phyloP scores from a whole-genome alignment of 306 rosid species.

The Cicer judaicum region DNA sequence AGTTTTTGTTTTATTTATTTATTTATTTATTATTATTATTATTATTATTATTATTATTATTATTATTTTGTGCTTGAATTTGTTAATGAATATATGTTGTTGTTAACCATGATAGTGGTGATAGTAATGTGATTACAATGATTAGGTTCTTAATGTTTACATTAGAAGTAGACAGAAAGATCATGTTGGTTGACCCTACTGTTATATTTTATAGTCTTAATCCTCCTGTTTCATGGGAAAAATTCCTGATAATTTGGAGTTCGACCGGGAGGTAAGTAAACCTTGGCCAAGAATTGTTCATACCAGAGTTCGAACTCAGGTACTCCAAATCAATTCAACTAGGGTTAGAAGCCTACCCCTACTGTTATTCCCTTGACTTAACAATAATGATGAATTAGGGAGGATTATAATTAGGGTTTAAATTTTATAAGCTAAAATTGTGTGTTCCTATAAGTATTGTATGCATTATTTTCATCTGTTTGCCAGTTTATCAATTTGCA shows the following conservation, averaged over 20 bases:
- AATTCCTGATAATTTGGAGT: too few species aligned
- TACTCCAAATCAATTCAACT: too few species aligned
- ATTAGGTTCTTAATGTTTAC: constrained; percentile 11
- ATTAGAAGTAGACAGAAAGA: not conserved
- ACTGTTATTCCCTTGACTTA: not conserved
- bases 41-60: not conserved
- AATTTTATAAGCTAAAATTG: not conserved
- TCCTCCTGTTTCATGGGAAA: too few species aligned
- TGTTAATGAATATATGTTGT: not conserved
- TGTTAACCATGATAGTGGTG: constrained; percentile 31
- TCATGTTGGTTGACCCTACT: not conserved
- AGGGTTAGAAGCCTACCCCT: not conserved
- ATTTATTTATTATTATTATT: not conserved
- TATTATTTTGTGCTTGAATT: constrained; percentile 23
- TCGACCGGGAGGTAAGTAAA: too few species aligned
- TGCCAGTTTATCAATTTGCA: not conserved
- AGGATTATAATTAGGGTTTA: constrained; percentile 11
- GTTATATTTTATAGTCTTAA: too few species aligned
- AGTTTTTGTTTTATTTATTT: not conserved
- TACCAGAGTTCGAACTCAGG: too few species aligned
- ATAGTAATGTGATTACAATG: not conserved
- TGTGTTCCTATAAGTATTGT: not conserved
- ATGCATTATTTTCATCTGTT: not conserved
- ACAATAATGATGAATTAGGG: not conserved
- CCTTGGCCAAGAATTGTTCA: too few species aligned